Percentiles rank a stretch among this genome's conserved stretches.
These are phyloP conservation scores for Xylariales sp. DNA, from an alignment of 2,329 filamentous ascomycete species.

Conservation along the genomic window DNA sequence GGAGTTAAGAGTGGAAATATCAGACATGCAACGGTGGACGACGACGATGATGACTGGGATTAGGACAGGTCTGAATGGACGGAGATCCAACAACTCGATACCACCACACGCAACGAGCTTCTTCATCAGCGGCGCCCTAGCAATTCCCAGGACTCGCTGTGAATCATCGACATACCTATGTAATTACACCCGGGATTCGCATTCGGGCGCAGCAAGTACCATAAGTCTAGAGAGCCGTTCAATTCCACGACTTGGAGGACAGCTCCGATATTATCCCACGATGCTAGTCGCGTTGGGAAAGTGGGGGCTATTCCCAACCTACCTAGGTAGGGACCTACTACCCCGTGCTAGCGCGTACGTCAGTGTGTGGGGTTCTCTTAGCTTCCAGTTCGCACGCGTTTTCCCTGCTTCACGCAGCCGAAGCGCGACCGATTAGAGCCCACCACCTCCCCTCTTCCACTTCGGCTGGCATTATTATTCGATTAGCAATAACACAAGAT, in stretches of 20 bases:
- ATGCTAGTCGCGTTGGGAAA: background rate
- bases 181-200: slow-evolving; percentile 17
- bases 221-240: slow-evolving; percentile 5
- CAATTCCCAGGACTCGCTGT: slow-evolving; percentile 3
- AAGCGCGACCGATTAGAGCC: slow-evolving; percentile 19
- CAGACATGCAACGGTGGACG: slow-evolving; percentile 55
- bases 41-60: slow-evolving; percentile 71
- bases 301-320: slow-evolving; percentile 4
- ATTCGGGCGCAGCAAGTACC: slow-evolving; percentile 12
- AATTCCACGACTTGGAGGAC: background rate
- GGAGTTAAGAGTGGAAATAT: slow-evolving; percentile 64
- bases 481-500: slow-evolving; percentile 7
- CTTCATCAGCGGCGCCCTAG: slow-evolving; percentile 3
- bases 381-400: slow-evolving; percentile 26
- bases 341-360: slow-evolving; percentile 27
- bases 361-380: slow-evolving; percentile 30
- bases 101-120: slow-evolving; percentile 3
- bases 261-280: slow-evolving; percentile 1
- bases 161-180: slow-evolving; percentile 19
- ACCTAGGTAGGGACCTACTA: background rate
- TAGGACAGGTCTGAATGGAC: slow-evolving; percentile 50
- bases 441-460: background rate
- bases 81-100: slow-evolving; percentile 19
- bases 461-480: slow-evolving; percentile 16
- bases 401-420: slow-evolving; percentile 8